A percentile compares a stretch with the other conserved stretches of the same genome.
Conservation (phyloP, 2,329 filamentous ascomycete species). For the Talaromyces verruculosus region DNA sequence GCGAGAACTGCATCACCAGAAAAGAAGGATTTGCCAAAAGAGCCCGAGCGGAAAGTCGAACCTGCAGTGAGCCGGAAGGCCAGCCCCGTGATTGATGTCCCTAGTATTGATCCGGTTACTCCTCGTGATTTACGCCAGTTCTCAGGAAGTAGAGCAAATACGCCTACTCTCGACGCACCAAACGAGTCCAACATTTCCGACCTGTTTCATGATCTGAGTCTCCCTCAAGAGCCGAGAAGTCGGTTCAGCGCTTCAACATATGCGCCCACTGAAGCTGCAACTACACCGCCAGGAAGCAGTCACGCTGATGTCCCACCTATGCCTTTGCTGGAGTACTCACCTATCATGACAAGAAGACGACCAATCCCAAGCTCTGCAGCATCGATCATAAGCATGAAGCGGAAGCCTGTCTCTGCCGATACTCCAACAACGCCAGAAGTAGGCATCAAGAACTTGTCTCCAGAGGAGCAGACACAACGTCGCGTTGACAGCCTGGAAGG, state of each 20-base stretch:
- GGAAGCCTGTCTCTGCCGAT: constrained; percentile 44
- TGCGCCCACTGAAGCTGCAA: constrained; percentile 21
- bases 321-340: constrained; percentile 31
- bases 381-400: constrained; percentile 37
- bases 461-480: constrained; percentile 61
- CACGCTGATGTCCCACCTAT: constrained; percentile 37
- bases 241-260: constrained; percentile 54
- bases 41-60: background rate
- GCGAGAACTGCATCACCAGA: constrained; percentile 7
- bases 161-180: background rate
- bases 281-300: constrained; percentile 18
- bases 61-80: background rate
- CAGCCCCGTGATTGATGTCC: background rate
- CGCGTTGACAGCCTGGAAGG: constrained; percentile 67
- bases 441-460: constrained; percentile 36
- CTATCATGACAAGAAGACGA: constrained; percentile 44
- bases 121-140: background rate
- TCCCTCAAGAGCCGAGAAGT: constrained; percentile 57
- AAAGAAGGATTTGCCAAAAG: constrained; percentile 3
- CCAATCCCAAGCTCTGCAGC: constrained; percentile 35
- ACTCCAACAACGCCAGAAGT: constrained; percentile 24
- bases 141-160: background rate
- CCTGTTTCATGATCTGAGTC: constrained; percentile 36
- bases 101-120: background rate
- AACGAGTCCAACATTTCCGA: constrained; percentile 30